phyloP scores from a whole-genome alignment of 2,329 filamentous ascomycete species.

The Hysterium pulicare region DNA sequence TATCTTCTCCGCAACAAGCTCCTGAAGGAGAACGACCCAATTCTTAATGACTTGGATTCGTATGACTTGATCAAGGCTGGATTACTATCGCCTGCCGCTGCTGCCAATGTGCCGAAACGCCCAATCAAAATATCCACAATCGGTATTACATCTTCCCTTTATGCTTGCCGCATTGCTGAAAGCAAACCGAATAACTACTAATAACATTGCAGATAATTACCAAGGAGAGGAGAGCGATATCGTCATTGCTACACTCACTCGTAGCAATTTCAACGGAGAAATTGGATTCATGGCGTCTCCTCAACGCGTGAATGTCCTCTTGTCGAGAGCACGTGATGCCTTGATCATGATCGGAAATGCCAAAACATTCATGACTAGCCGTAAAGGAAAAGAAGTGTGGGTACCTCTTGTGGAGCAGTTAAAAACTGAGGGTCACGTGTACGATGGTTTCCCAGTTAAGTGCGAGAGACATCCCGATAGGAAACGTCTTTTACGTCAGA shows the following conservation, averaged over 20 bases:
- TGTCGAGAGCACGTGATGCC: slow-evolving; percentile 63
- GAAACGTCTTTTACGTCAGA: slow-evolving; percentile 44
- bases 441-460: slow-evolving; percentile 37
- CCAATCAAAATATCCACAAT: slow-evolving; percentile 65
- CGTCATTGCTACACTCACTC: slow-evolving; percentile 64
- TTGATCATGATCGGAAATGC: slow-evolving; percentile 70
- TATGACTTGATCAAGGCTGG: slow-evolving; percentile 62
- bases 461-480: slow-evolving; percentile 35
- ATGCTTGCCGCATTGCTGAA: not conserved
- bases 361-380: slow-evolving; percentile 60
- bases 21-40: slow-evolving; percentile 56
- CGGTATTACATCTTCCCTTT: slow-evolving; percentile 47
- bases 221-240: slow-evolving; percentile 76
- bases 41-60: slow-evolving; percentile 67
- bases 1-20: slow-evolving; percentile 55
- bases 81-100: slow-evolving; percentile 52
- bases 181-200: not conserved
- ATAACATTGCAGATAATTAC: slow-evolving; percentile 61
- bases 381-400: slow-evolving; percentile 59
- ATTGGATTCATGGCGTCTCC: slow-evolving; percentile 68
- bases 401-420: slow-evolving; percentile 55
- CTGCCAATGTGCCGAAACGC: slow-evolving; percentile 48
- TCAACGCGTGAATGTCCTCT: slow-evolving; percentile 66
- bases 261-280: slow-evolving; percentile 61
- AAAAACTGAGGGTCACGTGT: slow-evolving; percentile 46